Percentiles rank a stretch among this genome's conserved stretches.
Evolutionary conservation across 495 filamentous ascomycete genomes (phyloP).

Genomic region (Amniculicola lignicola): DNA sequence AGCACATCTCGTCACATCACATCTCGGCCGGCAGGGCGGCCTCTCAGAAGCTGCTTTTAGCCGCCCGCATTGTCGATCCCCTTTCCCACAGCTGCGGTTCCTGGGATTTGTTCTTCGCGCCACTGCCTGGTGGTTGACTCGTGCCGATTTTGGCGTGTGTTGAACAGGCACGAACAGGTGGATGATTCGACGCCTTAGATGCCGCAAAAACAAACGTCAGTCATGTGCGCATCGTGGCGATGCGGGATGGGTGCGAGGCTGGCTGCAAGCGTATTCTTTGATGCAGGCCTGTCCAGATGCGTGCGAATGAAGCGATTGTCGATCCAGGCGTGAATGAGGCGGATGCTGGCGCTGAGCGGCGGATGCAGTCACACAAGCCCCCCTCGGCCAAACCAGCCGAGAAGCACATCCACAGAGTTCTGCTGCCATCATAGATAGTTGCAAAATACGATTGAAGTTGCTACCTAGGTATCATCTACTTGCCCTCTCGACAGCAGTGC

Average conservation of each 20-base stretch:
- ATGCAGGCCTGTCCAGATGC: neutral
- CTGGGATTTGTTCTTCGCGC: constrained; percentile 14
- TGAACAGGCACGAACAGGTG: neutral
- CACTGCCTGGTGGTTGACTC: neutral
- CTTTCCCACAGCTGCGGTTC: constrained; percentile 17
- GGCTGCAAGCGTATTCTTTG: neutral
- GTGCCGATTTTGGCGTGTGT: too few relatives aligned
- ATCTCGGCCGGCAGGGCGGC: too few relatives aligned
- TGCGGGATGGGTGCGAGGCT: neutral
- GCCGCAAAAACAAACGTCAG: neutral
- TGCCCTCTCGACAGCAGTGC: too few relatives aligned
- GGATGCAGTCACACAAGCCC: constrained; percentile 1
- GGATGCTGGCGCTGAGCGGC: neutral
- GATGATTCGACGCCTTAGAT: constrained; percentile 10
- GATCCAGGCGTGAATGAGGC: too few relatives aligned
- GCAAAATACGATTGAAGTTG: neutral
- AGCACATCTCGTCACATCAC: too few relatives aligned
- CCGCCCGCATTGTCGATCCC: constrained; percentile 16
- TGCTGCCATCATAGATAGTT: neutral
- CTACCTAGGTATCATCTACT: neutral
- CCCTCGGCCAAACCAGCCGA: neutral
- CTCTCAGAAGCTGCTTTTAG: neutral
- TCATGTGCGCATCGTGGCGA: neutral
- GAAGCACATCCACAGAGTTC: neutral
- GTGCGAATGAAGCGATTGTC: neutral